Percentiles rank a stretch among this genome's conserved stretches.
phyloP scores from a whole-genome alignment of 768 basidiomycete species.

The Glaciozyma antarctica region DNA sequence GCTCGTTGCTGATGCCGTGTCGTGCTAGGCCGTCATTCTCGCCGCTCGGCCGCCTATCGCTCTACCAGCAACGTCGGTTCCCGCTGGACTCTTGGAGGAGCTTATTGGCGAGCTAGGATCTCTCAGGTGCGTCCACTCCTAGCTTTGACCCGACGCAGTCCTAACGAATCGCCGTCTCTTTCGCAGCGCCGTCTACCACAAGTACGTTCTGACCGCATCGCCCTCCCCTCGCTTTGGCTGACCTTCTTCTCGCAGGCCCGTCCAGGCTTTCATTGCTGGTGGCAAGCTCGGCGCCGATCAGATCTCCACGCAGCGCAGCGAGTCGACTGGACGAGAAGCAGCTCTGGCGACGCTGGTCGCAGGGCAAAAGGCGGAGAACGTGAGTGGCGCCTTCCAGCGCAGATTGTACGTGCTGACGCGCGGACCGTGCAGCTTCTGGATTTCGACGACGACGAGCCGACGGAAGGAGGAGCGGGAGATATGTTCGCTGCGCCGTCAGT shows the following conservation, averaged over 20 bases:
- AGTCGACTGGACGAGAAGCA: conserved; percentile 45
- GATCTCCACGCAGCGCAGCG: conserved; percentile 54
- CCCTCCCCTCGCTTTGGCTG: not conserved
- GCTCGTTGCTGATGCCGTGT: not conserved
- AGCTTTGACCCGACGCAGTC: not conserved
- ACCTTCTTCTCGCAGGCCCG: conserved; percentile 44
- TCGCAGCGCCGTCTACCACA: conserved; percentile 76
- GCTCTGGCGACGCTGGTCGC: conserved; percentile 72
- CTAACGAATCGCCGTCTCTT: not conserved
- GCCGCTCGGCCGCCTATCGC: conserved; percentile 88
- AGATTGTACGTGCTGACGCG: no score
- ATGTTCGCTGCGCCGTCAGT: conserved; percentile 23
- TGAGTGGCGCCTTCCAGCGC: not conserved
- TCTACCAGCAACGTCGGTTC: conserved; percentile 79
- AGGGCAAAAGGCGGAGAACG: conserved; percentile 86
- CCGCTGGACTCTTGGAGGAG: conserved; percentile 79
- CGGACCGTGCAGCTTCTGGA: conserved; percentile 54
- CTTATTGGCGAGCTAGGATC: conserved; percentile 79
- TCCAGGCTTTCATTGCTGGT: conserved; percentile 86
- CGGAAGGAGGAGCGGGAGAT: conserved; percentile 43
- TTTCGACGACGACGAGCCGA: conserved; percentile 64
- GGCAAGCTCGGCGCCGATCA: conserved; percentile 79
- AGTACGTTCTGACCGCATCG: conserved; percentile 37
- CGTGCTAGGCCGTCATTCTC: conserved; percentile 64
- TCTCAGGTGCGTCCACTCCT: conserved; percentile 45